Evolutionary conservation across 371 early-diverging fungal species (phyloP).

Genomic region (Zopfochytrium polystomum): DNA sequence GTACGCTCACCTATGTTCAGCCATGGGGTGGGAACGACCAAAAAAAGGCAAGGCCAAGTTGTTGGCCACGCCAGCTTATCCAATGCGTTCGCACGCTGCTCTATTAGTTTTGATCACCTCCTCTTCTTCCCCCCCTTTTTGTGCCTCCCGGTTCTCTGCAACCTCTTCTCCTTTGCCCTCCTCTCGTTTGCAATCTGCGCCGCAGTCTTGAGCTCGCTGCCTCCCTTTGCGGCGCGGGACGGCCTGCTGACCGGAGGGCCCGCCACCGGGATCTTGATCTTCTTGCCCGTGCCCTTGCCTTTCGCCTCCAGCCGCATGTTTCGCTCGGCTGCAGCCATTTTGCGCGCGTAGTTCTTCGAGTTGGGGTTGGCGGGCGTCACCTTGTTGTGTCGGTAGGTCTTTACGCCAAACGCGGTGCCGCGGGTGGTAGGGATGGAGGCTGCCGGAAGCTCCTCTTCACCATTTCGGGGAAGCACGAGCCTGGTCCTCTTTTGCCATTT

Average conservation of each 20-base stretch:
- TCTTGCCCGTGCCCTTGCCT: conserved; percentile 23
- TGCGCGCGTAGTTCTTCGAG: conserved; percentile 55
- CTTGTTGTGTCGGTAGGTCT: conserved; percentile 44
- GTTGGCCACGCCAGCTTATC: no score
- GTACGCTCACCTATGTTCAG: no score
- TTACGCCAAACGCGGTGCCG: conserved; percentile 4
- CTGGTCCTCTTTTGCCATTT: conserved; percentile 89
- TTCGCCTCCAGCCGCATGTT: conserved; percentile 24
- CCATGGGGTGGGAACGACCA: no score
- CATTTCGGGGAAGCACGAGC: conserved; percentile 72
- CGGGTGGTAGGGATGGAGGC: conserved; percentile 25
- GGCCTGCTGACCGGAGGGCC: conserved; percentile 8
- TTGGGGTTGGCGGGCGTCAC: conserved; percentile 45
- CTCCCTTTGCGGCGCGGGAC: conserved; percentile 41
- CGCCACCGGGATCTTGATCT: conserved; percentile 3
- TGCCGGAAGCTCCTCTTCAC: conserved; percentile 80
- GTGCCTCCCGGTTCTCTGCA: conserved; percentile 58
- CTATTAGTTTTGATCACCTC: no score
- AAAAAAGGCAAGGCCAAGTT: no score
- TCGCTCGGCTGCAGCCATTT: conserved; percentile 30
- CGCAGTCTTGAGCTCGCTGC: conserved; percentile 78
- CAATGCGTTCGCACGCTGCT: no score
- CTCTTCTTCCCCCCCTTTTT: conserved; percentile 14
- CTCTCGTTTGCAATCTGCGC: conserved; percentile 83
- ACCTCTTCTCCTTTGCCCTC: conserved; percentile 70